Evolutionary conservation across 2,329 filamentous ascomycete genomes (phyloP), one percentile per base, ranked within the genome.

Genomic region (Lecanicillium sp.): DNA sequence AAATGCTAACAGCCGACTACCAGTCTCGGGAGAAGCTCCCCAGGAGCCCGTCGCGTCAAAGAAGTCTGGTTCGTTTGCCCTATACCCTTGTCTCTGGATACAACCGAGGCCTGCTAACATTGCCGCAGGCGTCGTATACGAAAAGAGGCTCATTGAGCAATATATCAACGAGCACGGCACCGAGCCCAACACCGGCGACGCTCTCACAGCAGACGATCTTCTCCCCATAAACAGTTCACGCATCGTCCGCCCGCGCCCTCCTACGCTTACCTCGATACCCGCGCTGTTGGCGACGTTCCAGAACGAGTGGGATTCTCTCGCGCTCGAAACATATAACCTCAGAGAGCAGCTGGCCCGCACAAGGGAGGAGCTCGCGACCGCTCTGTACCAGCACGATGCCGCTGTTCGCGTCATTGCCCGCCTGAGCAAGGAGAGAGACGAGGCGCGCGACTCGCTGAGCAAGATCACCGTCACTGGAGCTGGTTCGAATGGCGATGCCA

Each of bases 221-320:
- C 74, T 98, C 54, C 81, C 88, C 47, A 74, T 98, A 61, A 87
- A 92, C 67, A 80, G 86, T 43, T 75, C 84, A 50, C 81, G 84
- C 64, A 76, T 87, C 51, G 87, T 96, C 45, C 84, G 85, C 52
- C 90, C 92, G 36, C 79, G 92, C 55, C 89, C 92, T 42, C 90
- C 92, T 22, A 89, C 87, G 25, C 79, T 97, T 53, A 97, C 92
- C 39, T 98, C 92, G 28, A 95, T 98, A 56, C 92, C 92, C 17
- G 88, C 92, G 14, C 77, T 98, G 40, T 83, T 98, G 40, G 84
- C 87, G 36, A 84, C 89, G 29, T 97, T 98, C 61, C 92, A 98
- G 61, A 94, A 94, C 61, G 92, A 98, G 71, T 98, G 92, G 92
- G 92, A 98, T 59, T 83, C 89, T 8, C 68, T 96, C 32, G 87